Base-by-base conservation (phyloP, 345 rosid species). In the Sisymbrium irio region DNA sequence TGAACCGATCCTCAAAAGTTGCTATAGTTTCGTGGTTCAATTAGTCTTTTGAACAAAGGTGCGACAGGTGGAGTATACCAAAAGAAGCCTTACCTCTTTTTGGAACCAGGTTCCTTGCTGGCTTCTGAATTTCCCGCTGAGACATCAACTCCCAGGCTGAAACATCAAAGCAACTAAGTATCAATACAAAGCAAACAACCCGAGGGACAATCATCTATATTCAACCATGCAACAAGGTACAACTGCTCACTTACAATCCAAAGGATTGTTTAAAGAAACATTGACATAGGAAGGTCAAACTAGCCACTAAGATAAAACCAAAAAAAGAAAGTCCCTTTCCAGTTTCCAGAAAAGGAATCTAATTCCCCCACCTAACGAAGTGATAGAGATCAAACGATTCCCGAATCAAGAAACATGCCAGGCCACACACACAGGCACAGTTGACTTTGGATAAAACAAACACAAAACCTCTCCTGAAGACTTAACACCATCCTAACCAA, bases 21-120 rank as follows among this genome's bases (percentile, higher is more conserved):
- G 66, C 41, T 40, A 60, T 9, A 12, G 64, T 42, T 73, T 3
- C 7, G 33, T 36, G 32, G n/a, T 56, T 37, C 47, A 22, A 17
- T 25, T 41, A 15, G 3, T 55, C 28, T 41, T 44, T 32, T 62
- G 33, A 62, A 15, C n/a, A 20, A 30, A 47, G 42, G 25, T 49
- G 27, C 35, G 12, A 35, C 44, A 32, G 9, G 4, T 37, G 32
- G n/a, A 53, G 20, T 54, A 9, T 11, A 49, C 20, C 14, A 68
- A 14, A 15, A 53, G 17, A 56, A 35, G 37, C 40, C 33, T 65
- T 79, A 93, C 98, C 96, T 87, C 85, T 93, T 93, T 80, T 85
- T 90, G 37, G 94, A 85, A 68, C 85, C 84, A 76, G 81, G 78
- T 70, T 91, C 97, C 85, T 89, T 94, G 45, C 62, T 81, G 66